These are phyloP conservation scores for Penicillium sp. DNA, from an alignment of 2,329 filamentous ascomycete species.

Conservation along the genomic window DNA sequence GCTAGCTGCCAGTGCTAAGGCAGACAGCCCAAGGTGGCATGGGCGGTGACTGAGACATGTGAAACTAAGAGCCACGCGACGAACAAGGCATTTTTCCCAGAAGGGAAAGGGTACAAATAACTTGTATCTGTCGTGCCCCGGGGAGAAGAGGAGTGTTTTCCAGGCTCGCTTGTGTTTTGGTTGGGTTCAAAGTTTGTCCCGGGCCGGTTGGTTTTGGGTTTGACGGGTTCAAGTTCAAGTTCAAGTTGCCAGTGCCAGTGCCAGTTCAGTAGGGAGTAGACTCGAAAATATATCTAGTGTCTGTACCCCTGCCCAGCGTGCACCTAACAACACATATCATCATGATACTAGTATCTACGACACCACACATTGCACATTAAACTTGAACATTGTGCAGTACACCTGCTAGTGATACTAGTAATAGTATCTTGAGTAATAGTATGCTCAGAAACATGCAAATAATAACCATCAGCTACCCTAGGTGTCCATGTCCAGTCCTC, in stretches of 20 bases:
- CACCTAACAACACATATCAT: too few relatives aligned
- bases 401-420: too few relatives aligned
- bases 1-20: background rate
- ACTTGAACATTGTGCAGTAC: too few relatives aligned
- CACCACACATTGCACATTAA: too few relatives aligned
- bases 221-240: too few relatives aligned
- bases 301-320: background rate
- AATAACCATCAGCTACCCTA: too few relatives aligned
- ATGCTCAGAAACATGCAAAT: too few relatives aligned
- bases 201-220: too few relatives aligned
- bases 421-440: too few relatives aligned
- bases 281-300: constrained; percentile 1
- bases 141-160: too few relatives aligned
- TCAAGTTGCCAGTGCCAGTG: background rate
- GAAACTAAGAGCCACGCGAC: constrained; percentile 20
- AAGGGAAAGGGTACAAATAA: background rate
- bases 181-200: background rate
- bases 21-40: background rate
- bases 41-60: constrained; percentile 14
- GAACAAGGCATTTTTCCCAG: constrained; percentile 9
- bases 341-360: too few relatives aligned
- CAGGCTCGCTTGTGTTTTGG: background rate
- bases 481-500: too few relatives aligned
- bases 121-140: constrained; percentile 2
- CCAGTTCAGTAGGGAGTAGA: background rate